Conservation (phyloP, 805 yeast species). For the Saturnispora gosingensis region DNA sequence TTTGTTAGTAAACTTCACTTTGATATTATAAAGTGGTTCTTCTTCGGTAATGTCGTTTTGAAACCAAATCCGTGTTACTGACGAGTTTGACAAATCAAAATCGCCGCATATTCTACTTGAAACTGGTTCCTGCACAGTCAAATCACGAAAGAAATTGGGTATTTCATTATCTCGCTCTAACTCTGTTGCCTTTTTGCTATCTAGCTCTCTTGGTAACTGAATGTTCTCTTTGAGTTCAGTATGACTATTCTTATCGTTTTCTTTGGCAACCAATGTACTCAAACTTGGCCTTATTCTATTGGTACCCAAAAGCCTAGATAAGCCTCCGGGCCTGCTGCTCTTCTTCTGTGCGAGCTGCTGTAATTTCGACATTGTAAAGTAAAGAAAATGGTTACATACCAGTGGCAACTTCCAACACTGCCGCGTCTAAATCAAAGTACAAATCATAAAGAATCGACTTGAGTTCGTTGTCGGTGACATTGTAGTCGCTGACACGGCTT, state of each 20-base stretch:
- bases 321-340: slow-evolving; percentile 1
- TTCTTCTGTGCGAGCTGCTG: slow-evolving; percentile 12
- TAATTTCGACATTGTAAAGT: slow-evolving; percentile 13
- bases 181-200: background rate
- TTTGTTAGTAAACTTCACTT: slow-evolving; percentile 31
- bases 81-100: background rate
- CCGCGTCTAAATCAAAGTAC: slow-evolving; percentile 11
- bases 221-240: background rate
- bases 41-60: background rate
- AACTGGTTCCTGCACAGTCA: background rate
- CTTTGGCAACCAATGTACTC: background rate
- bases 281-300: background rate
- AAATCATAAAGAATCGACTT: slow-evolving; percentile 12
- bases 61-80: background rate
- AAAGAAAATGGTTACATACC: slow-evolving; percentile 8
- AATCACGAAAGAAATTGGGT: background rate
- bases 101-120: background rate
- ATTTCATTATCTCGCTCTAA: background rate
- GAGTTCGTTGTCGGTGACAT: slow-evolving; percentile 5
- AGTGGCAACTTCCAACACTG: slow-evolving; percentile 7
- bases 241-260: background rate
- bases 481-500: background rate
- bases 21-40: background rate
- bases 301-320: slow-evolving; percentile 1
- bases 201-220: background rate